Conservation (phyloP, 2,329 filamentous ascomycete species). For the Fusarium sarcochroum region DNA sequence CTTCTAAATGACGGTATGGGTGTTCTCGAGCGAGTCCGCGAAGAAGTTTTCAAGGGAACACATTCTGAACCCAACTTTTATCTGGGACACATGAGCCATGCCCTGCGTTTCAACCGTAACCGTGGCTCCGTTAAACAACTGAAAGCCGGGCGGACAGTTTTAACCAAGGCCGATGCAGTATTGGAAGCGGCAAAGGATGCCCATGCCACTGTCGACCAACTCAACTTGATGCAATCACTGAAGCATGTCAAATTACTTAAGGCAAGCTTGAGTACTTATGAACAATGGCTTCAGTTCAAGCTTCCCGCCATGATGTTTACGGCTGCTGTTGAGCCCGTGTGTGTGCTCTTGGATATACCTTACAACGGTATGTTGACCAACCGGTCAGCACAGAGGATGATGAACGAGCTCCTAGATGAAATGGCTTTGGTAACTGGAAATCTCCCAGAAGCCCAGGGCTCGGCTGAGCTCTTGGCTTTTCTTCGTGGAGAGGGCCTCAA, state of each 20-base stretch:
- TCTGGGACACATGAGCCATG: conserved; percentile 72
- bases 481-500: conserved; percentile 73
- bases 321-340: conserved; percentile 84
- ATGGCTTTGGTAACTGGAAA: conserved; percentile 78
- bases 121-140: conserved; percentile 58
- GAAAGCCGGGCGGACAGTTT: conserved; percentile 49
- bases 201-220: conserved; percentile 36
- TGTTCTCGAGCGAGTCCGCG: conserved; percentile 82
- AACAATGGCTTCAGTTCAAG: conserved; percentile 76
- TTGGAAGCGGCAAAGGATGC: conserved; percentile 29
- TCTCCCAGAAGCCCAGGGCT: conserved; percentile 79
- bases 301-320: conserved; percentile 84
- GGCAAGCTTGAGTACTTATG: conserved; percentile 45
- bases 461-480: conserved; percentile 68
- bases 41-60: conserved; percentile 77
- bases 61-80: conserved; percentile 80
- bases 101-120: conserved; percentile 59
- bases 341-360: conserved; percentile 80
- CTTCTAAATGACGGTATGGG: conserved; percentile 88
- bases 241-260: conserved; percentile 41
- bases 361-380: conserved; percentile 82
- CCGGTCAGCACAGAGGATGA: conserved; percentile 72
- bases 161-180: conserved; percentile 47
- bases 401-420: conserved; percentile 81
- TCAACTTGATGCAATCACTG: conserved; percentile 44